phyloP scores from a whole-genome alignment of 345 rosid species.

The Aethionema arabicum region DNA sequence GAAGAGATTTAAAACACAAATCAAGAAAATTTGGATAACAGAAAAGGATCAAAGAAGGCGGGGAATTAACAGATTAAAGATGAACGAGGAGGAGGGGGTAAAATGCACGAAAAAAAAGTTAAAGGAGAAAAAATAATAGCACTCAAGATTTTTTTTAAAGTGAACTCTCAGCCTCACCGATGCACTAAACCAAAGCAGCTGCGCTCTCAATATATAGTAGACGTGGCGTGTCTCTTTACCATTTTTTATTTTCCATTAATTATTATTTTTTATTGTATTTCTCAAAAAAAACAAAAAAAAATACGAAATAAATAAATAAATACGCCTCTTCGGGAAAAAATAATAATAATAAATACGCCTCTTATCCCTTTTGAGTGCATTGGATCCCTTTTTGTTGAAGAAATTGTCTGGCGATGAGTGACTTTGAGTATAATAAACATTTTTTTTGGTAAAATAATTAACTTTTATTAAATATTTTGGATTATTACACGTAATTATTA shows the following conservation, averaged over 20 bases:
- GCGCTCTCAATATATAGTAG: conserved; percentile 26
- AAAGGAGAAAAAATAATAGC: background rate
- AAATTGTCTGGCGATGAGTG: background rate
- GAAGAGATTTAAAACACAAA: conserved; percentile 20
- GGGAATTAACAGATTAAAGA: background rate
- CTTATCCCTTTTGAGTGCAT: background rate
- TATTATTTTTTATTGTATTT: background rate
- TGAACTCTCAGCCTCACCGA: conserved; percentile 39
- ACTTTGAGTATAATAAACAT: too few species aligned
- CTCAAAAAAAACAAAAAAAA: too few species aligned
- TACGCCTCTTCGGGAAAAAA: too few species aligned
- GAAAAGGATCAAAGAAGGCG: background rate
- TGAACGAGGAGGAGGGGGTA: background rate
- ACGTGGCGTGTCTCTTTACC: conserved; percentile 27
- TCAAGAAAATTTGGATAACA: conserved; percentile 13
- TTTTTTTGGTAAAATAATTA: too few species aligned
- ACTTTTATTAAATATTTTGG: too few species aligned
- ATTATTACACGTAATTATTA: too few species aligned
- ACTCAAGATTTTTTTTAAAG: conserved; percentile 24
- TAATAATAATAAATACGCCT: too few species aligned
- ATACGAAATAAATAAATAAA: too few species aligned
- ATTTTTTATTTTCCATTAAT: background rate
- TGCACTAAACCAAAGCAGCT: conserved; percentile 12
- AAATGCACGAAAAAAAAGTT: conserved; percentile 8
- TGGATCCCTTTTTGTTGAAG: conserved; percentile 5